Evolutionary conservation across 78 protist species (phyloP), one percentile per base, ranked within the genome.

Genomic region (Dictyostelium firmibasis): DNA sequence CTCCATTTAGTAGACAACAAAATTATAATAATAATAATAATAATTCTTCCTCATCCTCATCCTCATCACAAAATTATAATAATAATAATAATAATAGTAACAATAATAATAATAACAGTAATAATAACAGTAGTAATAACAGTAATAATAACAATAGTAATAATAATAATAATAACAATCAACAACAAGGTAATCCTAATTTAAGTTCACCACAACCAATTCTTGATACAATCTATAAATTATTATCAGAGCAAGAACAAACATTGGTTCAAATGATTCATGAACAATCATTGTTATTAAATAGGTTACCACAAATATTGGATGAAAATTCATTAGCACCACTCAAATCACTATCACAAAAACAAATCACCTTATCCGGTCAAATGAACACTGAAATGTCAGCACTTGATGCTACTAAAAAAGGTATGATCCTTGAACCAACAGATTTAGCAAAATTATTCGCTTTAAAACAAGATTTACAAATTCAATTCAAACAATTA

Each of bases 371-470:
- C 1, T 85, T 89, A 16, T 89, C 94, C 0, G 47, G 35, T 33
- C 94, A 89, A 47, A 89, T 89, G 94, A 89, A 89, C 33, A 89
- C 94, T n/a, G 94, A 89, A 47, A 89, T 89, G 94, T 89, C 94
- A 14, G 94, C 94, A 44, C 33, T 89, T 14, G 94, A 89, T 81
- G 94, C 94, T 14, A 89, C 94, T 1, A 89, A 89, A 67, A 89
- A 89, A 53, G 94, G 94, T 69, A 89, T 89, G 94, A 89, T 89
- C 35, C 36, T 89, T 27, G 94, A 89, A 64, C 94, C 94, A 78
- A 89, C 94, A 8, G 94, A 89, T 81, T 84, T 89, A 6, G 94
- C 94, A 14, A 89, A 89, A 69, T 31, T 89, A 7, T 89, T 89
- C 53, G 94, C 94, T 11, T 47, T 89, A 25, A 89, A 81, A 60